Evolutionary conservation across 768 basidiomycete genomes (phyloP).

Genomic region (Trametes elegans): DNA sequence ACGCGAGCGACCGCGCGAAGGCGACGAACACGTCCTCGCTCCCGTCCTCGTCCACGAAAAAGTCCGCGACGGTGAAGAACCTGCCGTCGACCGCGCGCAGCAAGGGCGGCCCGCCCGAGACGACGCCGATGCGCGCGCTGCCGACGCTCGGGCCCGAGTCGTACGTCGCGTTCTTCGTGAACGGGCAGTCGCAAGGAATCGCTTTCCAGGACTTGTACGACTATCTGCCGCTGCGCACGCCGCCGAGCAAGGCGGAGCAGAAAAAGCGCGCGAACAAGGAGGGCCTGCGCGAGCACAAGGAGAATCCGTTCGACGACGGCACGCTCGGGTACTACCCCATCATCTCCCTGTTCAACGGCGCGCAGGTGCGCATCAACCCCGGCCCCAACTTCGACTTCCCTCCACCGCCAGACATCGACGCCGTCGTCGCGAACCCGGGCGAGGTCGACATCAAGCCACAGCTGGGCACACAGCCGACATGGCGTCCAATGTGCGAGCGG

Average conservation of each 20-base stretch:
- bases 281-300: conserved; percentile 66
- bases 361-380: conserved; percentile 79
- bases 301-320: conserved; percentile 92
- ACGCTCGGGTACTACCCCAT: conserved; percentile 94
- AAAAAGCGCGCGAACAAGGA: conserved; percentile 63
- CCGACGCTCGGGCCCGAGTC: conserved; percentile 66
- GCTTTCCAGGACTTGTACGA: conserved; percentile 91
- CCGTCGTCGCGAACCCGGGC: conserved; percentile 40
- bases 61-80: conserved; percentile 64
- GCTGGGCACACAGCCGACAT: conserved; percentile 40
- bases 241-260: conserved; percentile 61
- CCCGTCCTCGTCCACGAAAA: conserved; percentile 58
- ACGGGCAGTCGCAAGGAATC: conserved; percentile 78
- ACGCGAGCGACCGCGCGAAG: conserved; percentile 57
- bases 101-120: conserved; percentile 35
- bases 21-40: conserved; percentile 51
- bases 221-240: conserved; percentile 76
- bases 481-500: conserved; percentile 82
- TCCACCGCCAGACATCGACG: conserved; percentile 78
- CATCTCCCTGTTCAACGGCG: conserved; percentile 90
- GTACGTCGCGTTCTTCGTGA: conserved; percentile 85
- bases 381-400: conserved; percentile 85
- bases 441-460: conserved; percentile 34
- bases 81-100: conserved; percentile 56
- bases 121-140: conserved; percentile 50